Evolutionary conservation across 768 basidiomycete genomes (phyloP), one percentile per base, ranked within the genome.

Genomic region (Tricholoma furcatifolium): DNA sequence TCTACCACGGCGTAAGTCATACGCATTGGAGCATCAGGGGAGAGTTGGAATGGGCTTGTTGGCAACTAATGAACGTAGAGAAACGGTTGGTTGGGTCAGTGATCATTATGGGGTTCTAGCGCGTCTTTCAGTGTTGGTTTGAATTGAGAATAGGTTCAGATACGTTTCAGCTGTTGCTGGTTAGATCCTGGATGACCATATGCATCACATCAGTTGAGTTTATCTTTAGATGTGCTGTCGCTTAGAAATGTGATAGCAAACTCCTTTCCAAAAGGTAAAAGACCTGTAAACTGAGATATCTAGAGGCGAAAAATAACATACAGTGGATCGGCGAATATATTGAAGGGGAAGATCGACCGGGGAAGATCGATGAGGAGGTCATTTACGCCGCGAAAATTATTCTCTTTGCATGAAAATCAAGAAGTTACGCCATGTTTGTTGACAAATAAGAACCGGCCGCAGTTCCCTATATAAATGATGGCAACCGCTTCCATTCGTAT

Each of bases 31-130:
- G 6, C 72, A 77, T 38, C 82, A 85, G 0, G 62, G 70, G 59
- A 71, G 72, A 39, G 75, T 90, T 31, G 89, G 87, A 2, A 67
- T 83, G 30, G 84, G 77, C 0, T 59, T 82, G 36, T 77, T 72
- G 63, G 75, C 75, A 15, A 58, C 55, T 14, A 67, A 69, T 4
- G 75, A 71, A 3, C 67, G 67, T 18, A 59, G 56, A 10, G 58
- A 58, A 21, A 59, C 60, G 21, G 35, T 65, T n/a, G 57, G 51
- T 3, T 89, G 80, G 78, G 74, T 78, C 17, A 88, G 84, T 59
- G 88, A 91, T 59, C 88, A 91, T 55, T 84, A 70, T 65, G 88
- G 87, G 4, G 67, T 91, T 48, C 59, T 61, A 63, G 76, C 70
- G 55, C 71, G 64, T n/a, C 50, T 78, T 49, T 63, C 66, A 7